Conservation (phyloP, 257 asterid genomes). For the Plantago ovata region DNA sequence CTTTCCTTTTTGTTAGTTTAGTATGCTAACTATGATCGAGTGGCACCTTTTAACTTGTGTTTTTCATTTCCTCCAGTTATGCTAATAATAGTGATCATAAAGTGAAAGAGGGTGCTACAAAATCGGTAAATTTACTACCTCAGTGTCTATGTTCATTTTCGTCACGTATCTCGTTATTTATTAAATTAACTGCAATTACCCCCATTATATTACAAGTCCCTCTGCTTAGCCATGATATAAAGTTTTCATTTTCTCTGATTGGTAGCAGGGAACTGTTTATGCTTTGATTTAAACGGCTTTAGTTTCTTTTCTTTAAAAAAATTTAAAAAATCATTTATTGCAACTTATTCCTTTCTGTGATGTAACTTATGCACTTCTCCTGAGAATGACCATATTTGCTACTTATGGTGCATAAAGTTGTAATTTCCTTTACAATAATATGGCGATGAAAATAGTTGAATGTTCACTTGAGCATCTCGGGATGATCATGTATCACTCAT, state of each 20-base stretch:
- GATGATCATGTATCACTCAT: no score
- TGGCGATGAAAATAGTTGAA: slow-evolving; percentile 1
- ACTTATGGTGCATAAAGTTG: neutral
- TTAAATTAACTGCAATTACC: neutral
- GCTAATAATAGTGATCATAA: slow-evolving; percentile 45
- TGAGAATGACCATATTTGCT: neutral
- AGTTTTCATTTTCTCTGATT: no score
- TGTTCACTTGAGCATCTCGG: slow-evolving; percentile 1
- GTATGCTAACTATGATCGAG: neutral
- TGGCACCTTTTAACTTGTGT: slow-evolving; percentile 16
- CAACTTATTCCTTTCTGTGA: neutral
- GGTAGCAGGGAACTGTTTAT: no score
- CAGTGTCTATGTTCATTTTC: slow-evolving; percentile 5
- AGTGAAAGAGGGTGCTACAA: slow-evolving; percentile 34
- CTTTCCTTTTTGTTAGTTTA: no score
- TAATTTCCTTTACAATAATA: neutral
- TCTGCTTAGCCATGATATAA: neutral
- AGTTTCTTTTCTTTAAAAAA: neutral
- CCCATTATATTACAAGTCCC: no score
- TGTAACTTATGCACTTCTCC: neutral
- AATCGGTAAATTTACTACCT: slow-evolving; percentile 53
- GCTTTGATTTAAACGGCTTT: neutral
- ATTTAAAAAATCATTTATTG: no score
- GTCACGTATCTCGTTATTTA: slow-evolving; percentile 1
- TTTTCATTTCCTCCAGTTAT: slow-evolving; percentile 39